A percentile compares a stretch with the other conserved stretches of the same genome.
phyloP scores from a whole-genome alignment of 2,329 filamentous ascomycete genomes.

The Aspergillus oerlinghausenensis region DNA sequence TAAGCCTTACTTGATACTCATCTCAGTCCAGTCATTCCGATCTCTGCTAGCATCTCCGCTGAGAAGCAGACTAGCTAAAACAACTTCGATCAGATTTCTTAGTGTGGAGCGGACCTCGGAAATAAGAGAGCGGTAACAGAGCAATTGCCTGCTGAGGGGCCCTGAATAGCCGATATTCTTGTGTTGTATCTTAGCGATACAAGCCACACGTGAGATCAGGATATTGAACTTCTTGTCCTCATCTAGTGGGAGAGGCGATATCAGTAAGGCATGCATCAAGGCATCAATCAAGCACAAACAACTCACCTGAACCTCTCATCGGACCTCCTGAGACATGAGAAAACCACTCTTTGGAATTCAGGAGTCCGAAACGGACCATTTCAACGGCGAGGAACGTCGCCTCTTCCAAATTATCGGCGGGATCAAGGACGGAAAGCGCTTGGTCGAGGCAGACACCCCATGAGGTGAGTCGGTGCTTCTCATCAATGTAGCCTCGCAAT shows the following conservation, averaged over 20 bases:
- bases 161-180: slow-evolving; percentile 87
- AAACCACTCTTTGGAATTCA: slow-evolving; percentile 67
- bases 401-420: slow-evolving; percentile 62
- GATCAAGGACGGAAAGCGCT: slow-evolving; percentile 60
- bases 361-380: slow-evolving; percentile 70
- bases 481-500: slow-evolving; percentile 77
- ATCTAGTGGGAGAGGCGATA: slow-evolving; percentile 45
- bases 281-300: background rate
- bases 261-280: slow-evolving; percentile 3
- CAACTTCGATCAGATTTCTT: slow-evolving; percentile 78
- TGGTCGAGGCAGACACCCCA: slow-evolving; percentile 79
- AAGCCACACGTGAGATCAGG: slow-evolving; percentile 80
- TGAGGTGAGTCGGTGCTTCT: slow-evolving; percentile 69
- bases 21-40: slow-evolving; percentile 60
- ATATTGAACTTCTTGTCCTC: slow-evolving; percentile 74
- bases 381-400: slow-evolving; percentile 80
- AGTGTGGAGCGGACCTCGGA: slow-evolving; percentile 73
- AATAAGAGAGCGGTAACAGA: slow-evolving; percentile 80
- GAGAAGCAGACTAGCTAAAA: slow-evolving; percentile 74
- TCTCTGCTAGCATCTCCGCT: slow-evolving; percentile 72
- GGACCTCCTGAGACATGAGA: slow-evolving; percentile 54
- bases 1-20: slow-evolving; percentile 64
- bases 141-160: slow-evolving; percentile 81
- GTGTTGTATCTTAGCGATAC: slow-evolving; percentile 76
- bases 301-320: slow-evolving; percentile 51